Evolutionary conservation across 768 basidiomycete species (phyloP), one percentile per base, ranked within the genome.

Genomic region (Kwoniella europaea): DNA sequence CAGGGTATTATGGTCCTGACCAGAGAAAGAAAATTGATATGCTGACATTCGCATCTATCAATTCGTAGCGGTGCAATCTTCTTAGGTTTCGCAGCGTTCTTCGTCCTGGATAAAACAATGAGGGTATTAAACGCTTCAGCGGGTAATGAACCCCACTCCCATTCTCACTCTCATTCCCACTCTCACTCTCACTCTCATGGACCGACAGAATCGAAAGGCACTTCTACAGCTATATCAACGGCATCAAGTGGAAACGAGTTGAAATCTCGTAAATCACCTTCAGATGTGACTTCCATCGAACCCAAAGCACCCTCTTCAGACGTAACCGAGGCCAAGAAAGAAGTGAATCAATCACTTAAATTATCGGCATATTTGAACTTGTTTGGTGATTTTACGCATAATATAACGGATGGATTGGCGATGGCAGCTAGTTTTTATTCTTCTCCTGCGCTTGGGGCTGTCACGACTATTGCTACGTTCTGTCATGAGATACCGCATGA

Each of bases 371-470:
- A 94, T 83, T 87, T 96, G 62, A 96, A 96, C 84, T 86, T 95
- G 64, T 93, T 94, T 81, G 93, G 93, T 54, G 93, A 94, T 82
- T 94, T 95, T 81, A 92, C 82, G 59, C 93, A 96, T 80, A 95
- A 96, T 82, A 94, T 96, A 76, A 95, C 93, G n/a, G 94, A 96
- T 85, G 94, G 94, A 58, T 87, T 96, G 61, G 93, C 92, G 42
- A 94, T 96, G 92, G 91, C 93, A 16, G 93, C 94, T 63, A 93
- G 92, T n/a, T 96, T 95, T 86, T 95, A 95, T 82, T 93, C 92
- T n/a, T 92, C 92, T 43, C 94, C 94, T 3, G 86, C 94, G 68
- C 92, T 96, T 72, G 94, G 94, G 54, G 93, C 94, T 44, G 94
- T 93, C 54, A 95, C 93, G 2, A 94, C 93, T n/a, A 87, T 96